Evolutionary conservation across 2,329 filamentous ascomycete species (phyloP), one percentile per base, ranked within the genome.

Genomic region (Fusarium virguliforme): DNA sequence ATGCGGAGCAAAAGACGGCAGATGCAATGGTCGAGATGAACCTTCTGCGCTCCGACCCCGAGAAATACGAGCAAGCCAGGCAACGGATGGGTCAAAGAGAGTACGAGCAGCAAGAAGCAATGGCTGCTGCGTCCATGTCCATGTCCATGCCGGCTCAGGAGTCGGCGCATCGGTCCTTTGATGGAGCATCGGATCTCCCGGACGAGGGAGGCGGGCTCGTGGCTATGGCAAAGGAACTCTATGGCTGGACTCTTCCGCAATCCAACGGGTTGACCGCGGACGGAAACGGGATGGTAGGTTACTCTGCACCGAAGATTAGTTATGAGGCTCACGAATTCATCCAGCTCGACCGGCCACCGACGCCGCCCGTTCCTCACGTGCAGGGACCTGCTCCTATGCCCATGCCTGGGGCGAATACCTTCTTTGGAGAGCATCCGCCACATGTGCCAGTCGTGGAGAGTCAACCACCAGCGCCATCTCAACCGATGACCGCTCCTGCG

Each of bases 1-100:
- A 84, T 0, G 89, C 92, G 57, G 92, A 94, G 68, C 78, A 84
- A 9, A 82, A 81, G 46, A 87, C 90, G 50, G 88, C 89, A 1
- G 83, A 87, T 18, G 68, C 73, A n/a, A 71, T 81, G 70, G 73
- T 80, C 22, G 74, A 76, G n/a, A 32, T 80, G 65, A 79, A 81
- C 40, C 67, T 70, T 4, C 74, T 83, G 30, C 78, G 81, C 3
- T n/a, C 68, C 3, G 73, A 84, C 30, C 81, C 81, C 1, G 74
- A 67, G 9, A 77, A 77, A 38, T 83, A 78, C 37, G 65, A 64
- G 35, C 76, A 68, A 53, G 40, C 68, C 30, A 76, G 70, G 58
- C 64, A 37, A 24, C 48, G 34, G 9, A 34, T 50, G 30, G 65
- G 61, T 26, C 18, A 57, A 7, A 57, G 54, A 58, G 61, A 71